Base-by-base conservation (phyloP, 768 basidiomycete species). In the Leccinum aurantiacum region DNA sequence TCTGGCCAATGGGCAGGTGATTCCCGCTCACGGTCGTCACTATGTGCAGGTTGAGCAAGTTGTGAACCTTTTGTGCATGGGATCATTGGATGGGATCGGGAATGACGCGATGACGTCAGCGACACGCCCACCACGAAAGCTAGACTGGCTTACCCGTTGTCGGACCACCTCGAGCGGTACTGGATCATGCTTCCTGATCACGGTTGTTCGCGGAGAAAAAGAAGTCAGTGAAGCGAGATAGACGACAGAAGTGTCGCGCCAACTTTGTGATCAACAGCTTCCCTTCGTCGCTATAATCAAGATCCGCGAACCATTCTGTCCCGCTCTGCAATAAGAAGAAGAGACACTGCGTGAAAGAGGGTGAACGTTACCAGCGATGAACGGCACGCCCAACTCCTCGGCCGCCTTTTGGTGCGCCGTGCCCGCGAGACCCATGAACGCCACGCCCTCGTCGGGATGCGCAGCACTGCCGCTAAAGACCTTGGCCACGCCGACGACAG, bases 261-360 rank as follows among this genome's bases (percentile, higher is more conserved):
- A 7, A 84, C 85, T 84, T 80, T 9, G 85, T 86, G 57, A 86
- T 86, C 38, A 88, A 65, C 29, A 88, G 74, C 63, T 80, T 82
- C 3, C 87, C 87, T 57, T 81, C 77, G 3, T 77, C 66, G 54
- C 71, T 78, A 63, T 89, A 88, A 19, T 86, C 84, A 29, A 88
- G 70, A 66, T 90, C 87, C 2, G 83, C 85, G 65, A 86, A 88
- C 82, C 84, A 87, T 60, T 87, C 86, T 85, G 57, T 56, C 31
- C 14, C 53, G 7, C 11, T 41, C 31, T 57, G 24, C 1, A 4
- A 25, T 24, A 10, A 35, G 37, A 10, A 33, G 15, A n/a, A 35
- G 19, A n/a, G 22, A 35, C 25, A 14, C 44, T 1, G 48, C 9
- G 11, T 31, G n/a, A 13, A 44, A 3, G 24, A 8, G 10, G n/a